Base-by-base conservation (phyloP, 176 grass and related monocot species). In the Chloris gayana region DNA sequence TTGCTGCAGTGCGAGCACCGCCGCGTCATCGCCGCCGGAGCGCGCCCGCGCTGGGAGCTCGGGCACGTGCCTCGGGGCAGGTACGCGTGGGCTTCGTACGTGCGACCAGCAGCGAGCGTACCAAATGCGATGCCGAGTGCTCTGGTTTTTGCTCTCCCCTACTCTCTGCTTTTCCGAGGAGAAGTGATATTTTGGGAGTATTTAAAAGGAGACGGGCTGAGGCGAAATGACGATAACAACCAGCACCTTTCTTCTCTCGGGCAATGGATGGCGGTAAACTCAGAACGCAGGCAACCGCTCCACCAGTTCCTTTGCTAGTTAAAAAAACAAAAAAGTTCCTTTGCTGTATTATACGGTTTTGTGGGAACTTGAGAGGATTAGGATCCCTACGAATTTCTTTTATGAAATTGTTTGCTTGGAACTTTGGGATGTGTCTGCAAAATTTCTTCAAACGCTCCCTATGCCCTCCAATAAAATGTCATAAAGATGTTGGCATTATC, bases 1-100 rank as follows among this genome's bases (percentile, higher is more conserved):
- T 94, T 97, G 84, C 95, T 91, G 77, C 95, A 97, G 91, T 94
- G 89, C 74, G 95, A 97, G 95, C 95, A 97, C 60, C 95, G 80
- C 80, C 95, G 78, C 85, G 89, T 88, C 91, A 94, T 94, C 89
- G 34, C 31, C 73, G 19, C 30, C 85, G 63, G 32, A 25, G 53
- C 5, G 34, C 3, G 15, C 4, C 17, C 19, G 50, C 2, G 9
- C 0, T 35, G 50, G 14, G 14, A 12, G 7, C 27, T 19, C 64
- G 18, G 22, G 47, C 56, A 51, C 47, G 74, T 59, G 58, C 45
- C 61, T 3, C 9, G 39, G 51, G 22, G 22, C n/a, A 39, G 39
- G 78, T 46, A 41, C 33, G 80, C 66, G 66, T 42, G 50, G 33
- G 77, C 49, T 30, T 80, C 49, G 65, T 69, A 80, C 34, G 77